A percentile compares a stretch with the other conserved stretches of the same genome.
phyloP scores from a whole-genome alignment of 306 rosid species.

The Adenanthera pavonina region DNA sequence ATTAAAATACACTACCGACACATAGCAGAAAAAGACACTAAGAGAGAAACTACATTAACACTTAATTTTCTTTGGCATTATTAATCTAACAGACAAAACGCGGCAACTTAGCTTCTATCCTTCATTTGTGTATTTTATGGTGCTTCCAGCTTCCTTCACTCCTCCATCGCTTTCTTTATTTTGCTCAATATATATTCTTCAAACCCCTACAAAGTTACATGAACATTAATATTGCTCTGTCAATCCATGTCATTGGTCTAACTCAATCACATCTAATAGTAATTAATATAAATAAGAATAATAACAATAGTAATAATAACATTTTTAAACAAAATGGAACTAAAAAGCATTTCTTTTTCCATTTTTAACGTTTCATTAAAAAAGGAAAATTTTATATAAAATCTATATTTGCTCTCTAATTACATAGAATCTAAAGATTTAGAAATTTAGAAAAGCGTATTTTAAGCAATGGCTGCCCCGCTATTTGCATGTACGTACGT shows the following conservation, averaged over 20 bases:
- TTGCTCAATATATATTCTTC: slow-evolving; percentile 15
- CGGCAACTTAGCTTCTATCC: slow-evolving; percentile 4
- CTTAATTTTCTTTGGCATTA: background rate
- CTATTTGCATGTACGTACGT: background rate
- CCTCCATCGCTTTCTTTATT: slow-evolving; percentile 46
- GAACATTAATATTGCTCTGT: background rate
- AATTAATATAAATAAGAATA: background rate
- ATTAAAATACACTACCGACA: background rate
- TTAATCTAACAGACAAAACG: background rate
- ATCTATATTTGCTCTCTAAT: background rate
- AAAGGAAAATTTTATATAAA: background rate
- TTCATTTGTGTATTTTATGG: background rate
- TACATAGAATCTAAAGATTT: background rate
- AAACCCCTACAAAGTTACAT: slow-evolving; percentile 39
- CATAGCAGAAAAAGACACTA: background rate
- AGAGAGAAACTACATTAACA: background rate
- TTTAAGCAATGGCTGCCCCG: background rate
- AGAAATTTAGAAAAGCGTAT: background rate
- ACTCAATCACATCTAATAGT: background rate
- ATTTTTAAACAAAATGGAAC: background rate
- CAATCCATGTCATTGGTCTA: background rate
- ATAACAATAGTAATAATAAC: background rate
- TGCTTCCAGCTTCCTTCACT: background rate
- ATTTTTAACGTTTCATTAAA: background rate
- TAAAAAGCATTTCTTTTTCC: background rate